Evolutionary conservation across 768 basidiomycete genomes (phyloP), one percentile per base, ranked within the genome.

Genomic region (Hypsizygus marmoreus): DNA sequence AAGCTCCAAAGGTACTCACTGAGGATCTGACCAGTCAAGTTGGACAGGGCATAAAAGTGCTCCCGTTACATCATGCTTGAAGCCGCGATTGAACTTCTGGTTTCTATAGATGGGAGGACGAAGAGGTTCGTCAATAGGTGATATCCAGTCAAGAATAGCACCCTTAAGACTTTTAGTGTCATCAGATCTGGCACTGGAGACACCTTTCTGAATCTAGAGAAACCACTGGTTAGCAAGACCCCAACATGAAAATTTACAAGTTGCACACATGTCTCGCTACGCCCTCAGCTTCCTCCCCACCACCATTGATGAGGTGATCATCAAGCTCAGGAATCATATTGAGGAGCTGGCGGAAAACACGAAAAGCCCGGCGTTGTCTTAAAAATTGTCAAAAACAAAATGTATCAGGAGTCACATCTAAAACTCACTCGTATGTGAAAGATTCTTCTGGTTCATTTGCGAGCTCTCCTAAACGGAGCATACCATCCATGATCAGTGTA

Each of bases 131-230:
- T 19, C 41, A 29, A 7, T 14, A 1, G 30, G 29, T 14, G 30
- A 22, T 14, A 42, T 42, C 41, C 30, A 42, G 6, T 37, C 19
- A 26, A 26, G 6, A 20, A 30, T 14, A 9, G 23, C 23, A 16
- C 35, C 23, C 29, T 22, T 36, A 24, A 38, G 22, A 20, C 35
- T 45, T 40, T 34, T 28, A 6, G 24, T 31, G n/a, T 42, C 28
- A 35, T 35, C 34, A 19, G 34, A 35, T 35, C 34, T 37, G 17
- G 36, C 22, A 23, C 36, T 22, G 13, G 22, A 38, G 7, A 14
- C 30, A 12, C 30, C 42, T 34, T 31, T 43, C 16, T 43, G 28
- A n/a, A 31, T 12, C 20, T 33, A 14, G 20, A n/a, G 14, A 23
- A n/a, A 3, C n/a, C 8, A n/a, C 26, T 38, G 26, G 12, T 4